Evolutionary conservation across 352 stramenopile species (phyloP).

Genomic region (Ophiocytium majus): DNA sequence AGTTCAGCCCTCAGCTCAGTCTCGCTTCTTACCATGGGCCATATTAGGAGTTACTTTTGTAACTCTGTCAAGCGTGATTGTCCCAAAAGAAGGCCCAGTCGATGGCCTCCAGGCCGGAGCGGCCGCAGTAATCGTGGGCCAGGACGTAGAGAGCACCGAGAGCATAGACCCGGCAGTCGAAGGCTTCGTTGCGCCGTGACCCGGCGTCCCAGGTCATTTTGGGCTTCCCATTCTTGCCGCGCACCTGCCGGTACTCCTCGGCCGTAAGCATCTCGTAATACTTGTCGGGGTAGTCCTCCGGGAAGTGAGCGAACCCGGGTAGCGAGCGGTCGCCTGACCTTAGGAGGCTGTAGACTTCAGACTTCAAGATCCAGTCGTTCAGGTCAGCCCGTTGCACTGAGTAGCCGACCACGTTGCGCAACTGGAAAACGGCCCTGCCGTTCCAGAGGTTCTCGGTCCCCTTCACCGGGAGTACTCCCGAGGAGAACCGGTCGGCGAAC

Average conservation of each 20-base stretch:
- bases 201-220: background rate
- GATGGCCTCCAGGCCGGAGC: background rate
- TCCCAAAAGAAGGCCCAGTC: background rate
- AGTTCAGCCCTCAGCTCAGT: background rate
- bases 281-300: background rate
- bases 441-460: background rate
- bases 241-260: background rate
- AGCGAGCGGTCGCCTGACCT: background rate
- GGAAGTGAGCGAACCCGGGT: background rate
- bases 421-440: background rate
- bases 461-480: background rate
- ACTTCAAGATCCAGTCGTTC: background rate
- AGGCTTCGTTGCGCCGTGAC: slow-evolving; percentile 2
- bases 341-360: too few species aligned
- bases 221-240: background rate
- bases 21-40: background rate
- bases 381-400: background rate
- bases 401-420: background rate
- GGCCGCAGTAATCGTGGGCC: background rate
- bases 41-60: background rate
- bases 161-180: slow-evolving; percentile 8
- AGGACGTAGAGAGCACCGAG: background rate
- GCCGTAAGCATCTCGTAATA: background rate
- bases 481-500: background rate
- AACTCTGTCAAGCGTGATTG: background rate